Conservation (phyloP, 108 stramenopile genomes). For the Fistulifera pelliculosa region DNA sequence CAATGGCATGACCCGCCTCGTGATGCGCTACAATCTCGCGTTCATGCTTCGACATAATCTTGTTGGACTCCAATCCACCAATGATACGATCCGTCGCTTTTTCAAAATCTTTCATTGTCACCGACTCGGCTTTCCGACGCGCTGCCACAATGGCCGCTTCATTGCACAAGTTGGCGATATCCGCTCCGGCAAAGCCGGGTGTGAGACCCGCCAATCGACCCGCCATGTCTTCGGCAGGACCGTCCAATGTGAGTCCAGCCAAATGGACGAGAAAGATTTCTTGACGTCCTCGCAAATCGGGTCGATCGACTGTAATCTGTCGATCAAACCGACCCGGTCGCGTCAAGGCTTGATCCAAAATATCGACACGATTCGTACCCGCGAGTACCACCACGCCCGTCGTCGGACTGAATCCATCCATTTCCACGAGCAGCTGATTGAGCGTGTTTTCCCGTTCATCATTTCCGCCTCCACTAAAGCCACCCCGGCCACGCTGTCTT, state of each 20-base stretch:
- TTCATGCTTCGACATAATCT: slow-evolving; percentile 51
- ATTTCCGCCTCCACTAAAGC: slow-evolving; percentile 71
- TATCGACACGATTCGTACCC: slow-evolving; percentile 89
- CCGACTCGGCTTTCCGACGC: slow-evolving; percentile 40
- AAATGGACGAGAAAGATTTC: slow-evolving; percentile 81
- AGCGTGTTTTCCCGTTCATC: slow-evolving; percentile 89
- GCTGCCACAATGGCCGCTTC: slow-evolving; percentile 87
- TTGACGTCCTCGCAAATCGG: slow-evolving; percentile 76
- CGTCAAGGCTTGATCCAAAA: slow-evolving; percentile 82
- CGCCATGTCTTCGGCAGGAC: slow-evolving; percentile 29
- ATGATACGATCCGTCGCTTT: slow-evolving; percentile 89
- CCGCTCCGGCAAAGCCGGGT: slow-evolving; percentile 87
- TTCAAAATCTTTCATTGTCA: slow-evolving; percentile 77
- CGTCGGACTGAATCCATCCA: slow-evolving; percentile 84
- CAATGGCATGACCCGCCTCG: slow-evolving; percentile 85
- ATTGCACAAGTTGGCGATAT: slow-evolving; percentile 87
- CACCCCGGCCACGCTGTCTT: slow-evolving; percentile 74
- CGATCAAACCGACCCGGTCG: slow-evolving; percentile 94
- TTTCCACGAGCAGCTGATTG: slow-evolving; percentile 90
- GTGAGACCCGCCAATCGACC: slow-evolving; percentile 70
- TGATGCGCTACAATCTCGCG: slow-evolving; percentile 78
- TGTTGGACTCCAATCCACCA: slow-evolving; percentile 82
- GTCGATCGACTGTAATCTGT: slow-evolving; percentile 77
- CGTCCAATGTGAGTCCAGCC: slow-evolving; percentile 57
- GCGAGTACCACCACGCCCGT: slow-evolving; percentile 83